Percentiles rank a stretch among this genome's conserved stretches.
Conservation (phyloP, 2,329 filamentous ascomycete genomes). For the Beauveria australis region DNA sequence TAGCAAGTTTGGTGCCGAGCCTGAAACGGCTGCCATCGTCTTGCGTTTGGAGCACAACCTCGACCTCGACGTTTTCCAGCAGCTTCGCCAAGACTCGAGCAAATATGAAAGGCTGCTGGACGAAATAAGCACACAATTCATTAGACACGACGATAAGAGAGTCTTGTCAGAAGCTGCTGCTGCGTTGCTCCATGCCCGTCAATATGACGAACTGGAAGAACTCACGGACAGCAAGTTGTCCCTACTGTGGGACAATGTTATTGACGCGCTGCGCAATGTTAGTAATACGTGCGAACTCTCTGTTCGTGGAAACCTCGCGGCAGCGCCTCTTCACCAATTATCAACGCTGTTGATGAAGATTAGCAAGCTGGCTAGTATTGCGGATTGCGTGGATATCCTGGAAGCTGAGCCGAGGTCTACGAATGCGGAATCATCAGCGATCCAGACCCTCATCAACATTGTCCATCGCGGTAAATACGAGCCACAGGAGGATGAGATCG, state of each 20-base stretch:
- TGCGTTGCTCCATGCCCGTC: slow-evolving; percentile 75
- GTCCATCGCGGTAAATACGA: slow-evolving; percentile 65
- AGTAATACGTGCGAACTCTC: slow-evolving; percentile 65
- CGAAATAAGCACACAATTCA: slow-evolving; percentile 89
- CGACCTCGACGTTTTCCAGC: slow-evolving; percentile 79
- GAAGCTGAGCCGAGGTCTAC: slow-evolving; percentile 50
- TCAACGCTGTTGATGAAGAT: slow-evolving; percentile 70
- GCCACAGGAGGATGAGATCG: slow-evolving; percentile 60
- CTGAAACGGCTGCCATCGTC: slow-evolving; percentile 77
- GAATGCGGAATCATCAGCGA: slow-evolving; percentile 43
- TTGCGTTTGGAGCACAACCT: slow-evolving; percentile 79
- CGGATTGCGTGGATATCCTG: slow-evolving; percentile 66
- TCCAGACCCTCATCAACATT: slow-evolving; percentile 64
- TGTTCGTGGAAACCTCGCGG: slow-evolving; percentile 58
- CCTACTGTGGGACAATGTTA: slow-evolving; percentile 76
- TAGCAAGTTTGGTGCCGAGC: slow-evolving; percentile 87
- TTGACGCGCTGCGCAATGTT: slow-evolving; percentile 64
- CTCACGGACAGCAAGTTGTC: slow-evolving; percentile 72
- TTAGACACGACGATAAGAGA: slow-evolving; percentile 77
- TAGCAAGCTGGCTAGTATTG: slow-evolving; percentile 70
- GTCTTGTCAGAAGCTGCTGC: slow-evolving; percentile 78
- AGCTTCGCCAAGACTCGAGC: slow-evolving; percentile 76
- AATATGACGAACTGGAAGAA: slow-evolving; percentile 83
- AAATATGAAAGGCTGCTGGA: slow-evolving; percentile 76
- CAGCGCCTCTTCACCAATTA: slow-evolving; percentile 58